These are phyloP conservation scores for Xylaria flabelliformis DNA, from an alignment of 495 filamentous ascomycete species.

Conservation along the genomic window DNA sequence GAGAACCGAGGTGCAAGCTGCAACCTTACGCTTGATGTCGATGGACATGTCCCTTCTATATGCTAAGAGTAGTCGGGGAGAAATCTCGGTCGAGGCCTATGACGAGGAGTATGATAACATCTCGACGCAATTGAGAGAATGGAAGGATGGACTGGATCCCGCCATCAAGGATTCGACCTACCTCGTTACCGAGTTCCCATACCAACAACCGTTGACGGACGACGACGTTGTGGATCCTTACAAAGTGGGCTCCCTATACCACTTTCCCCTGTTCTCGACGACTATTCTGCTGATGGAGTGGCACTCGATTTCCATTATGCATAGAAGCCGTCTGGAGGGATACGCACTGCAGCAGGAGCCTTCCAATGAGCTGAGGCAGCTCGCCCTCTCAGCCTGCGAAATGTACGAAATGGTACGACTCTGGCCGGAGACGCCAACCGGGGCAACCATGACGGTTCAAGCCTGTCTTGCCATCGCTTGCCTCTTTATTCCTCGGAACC, in stretches of 20 bases:
- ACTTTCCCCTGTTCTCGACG: constrained; percentile 68
- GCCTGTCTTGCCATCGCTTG: constrained; percentile 76
- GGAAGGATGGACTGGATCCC: constrained; percentile 64
- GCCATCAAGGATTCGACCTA: constrained; percentile 63
- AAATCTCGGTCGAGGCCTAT: constrained; percentile 71
- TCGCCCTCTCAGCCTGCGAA: constrained; percentile 74
- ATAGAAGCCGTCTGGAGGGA: constrained; percentile 68
- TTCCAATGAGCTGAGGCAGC: constrained; percentile 56
- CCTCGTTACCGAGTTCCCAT: constrained; percentile 64
- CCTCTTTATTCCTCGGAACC: constrained; percentile 77
- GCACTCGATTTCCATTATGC: constrained; percentile 79
- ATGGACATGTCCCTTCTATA: constrained; percentile 82
- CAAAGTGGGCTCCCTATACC: constrained; percentile 68
- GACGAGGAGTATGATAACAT: constrained; percentile 64
- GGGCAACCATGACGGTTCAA: constrained; percentile 74
- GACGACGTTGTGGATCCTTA: constrained; percentile 78
- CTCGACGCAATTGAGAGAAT: constrained; percentile 57
- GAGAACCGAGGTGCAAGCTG: constrained; percentile 69
- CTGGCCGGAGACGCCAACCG: constrained; percentile 73
- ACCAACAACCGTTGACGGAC: constrained; percentile 55
- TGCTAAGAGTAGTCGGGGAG: constrained; percentile 68
- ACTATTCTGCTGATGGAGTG: constrained; percentile 82
- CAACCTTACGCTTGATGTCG: constrained; percentile 74
- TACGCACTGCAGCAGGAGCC: constrained; percentile 45
- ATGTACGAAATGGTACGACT: constrained; percentile 77